phyloP scores from a whole-genome alignment of 192 early-diverging fungal genomes.

The Dispira simplex region DNA sequence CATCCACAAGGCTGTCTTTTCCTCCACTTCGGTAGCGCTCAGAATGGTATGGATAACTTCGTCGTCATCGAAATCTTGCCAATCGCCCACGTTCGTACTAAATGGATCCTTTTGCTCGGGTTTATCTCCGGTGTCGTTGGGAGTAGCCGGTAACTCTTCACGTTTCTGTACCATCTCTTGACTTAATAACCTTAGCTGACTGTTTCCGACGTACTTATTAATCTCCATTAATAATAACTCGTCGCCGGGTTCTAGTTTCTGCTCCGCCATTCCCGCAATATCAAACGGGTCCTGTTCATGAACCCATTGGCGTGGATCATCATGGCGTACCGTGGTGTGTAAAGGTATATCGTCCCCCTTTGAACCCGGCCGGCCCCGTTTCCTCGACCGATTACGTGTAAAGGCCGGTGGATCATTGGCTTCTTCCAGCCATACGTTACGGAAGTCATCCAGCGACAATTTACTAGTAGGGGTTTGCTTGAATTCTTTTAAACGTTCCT shows the following conservation, averaged over 20 bases:
- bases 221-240: slow-evolving; percentile 5
- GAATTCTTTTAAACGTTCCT: slow-evolving; percentile 72
- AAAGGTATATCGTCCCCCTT: slow-evolving; percentile 14
- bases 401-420: slow-evolving; percentile 76
- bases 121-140: no score
- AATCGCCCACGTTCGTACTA: slow-evolving; percentile 23
- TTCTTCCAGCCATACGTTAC: slow-evolving; percentile 69
- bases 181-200: slow-evolving; percentile 18
- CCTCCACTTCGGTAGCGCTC: slow-evolving; percentile 55
- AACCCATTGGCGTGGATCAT: slow-evolving; percentile 15
- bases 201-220: slow-evolving; percentile 18
- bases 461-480: slow-evolving; percentile 55
- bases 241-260: background rate
- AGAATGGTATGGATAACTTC: slow-evolving; percentile 54
- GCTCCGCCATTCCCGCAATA: background rate
- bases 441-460: slow-evolving; percentile 67
- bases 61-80: slow-evolving; percentile 56
- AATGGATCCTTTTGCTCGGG: slow-evolving; percentile 12
- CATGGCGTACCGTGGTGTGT: slow-evolving; percentile 17
- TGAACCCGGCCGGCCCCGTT: slow-evolving; percentile 16
- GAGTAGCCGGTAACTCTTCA: background rate
- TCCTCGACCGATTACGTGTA: slow-evolving; percentile 27
- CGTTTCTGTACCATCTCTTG: slow-evolving; percentile 18
- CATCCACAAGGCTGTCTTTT: slow-evolving; percentile 77
- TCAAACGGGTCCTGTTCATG: background rate